A percentile compares a stretch with the other conserved stretches of the same genome.
phyloP scores from a whole-genome alignment of 768 basidiomycete species.

The Boletus pseudo-olivaceus region DNA sequence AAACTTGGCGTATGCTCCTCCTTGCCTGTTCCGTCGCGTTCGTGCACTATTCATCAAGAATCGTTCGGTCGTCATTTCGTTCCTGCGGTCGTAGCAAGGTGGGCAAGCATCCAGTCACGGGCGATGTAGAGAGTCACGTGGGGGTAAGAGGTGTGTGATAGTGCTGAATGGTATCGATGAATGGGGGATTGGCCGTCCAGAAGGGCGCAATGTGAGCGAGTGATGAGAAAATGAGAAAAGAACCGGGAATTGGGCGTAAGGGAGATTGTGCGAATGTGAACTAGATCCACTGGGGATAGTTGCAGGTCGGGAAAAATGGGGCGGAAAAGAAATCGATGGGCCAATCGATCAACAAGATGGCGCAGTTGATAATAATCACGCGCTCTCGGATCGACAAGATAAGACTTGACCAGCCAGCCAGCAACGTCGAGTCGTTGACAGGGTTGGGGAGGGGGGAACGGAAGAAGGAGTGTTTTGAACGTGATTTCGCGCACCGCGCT shows the following conservation, averaged over 20 bases:
- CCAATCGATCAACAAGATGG: slow-evolving; percentile 47
- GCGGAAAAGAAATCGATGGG: slow-evolving; percentile 28
- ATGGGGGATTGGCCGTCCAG: slow-evolving; percentile 25
- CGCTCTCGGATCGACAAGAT: slow-evolving; percentile 34
- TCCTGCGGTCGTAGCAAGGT: slow-evolving; percentile 32
- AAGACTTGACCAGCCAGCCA: slow-evolving; percentile 32
- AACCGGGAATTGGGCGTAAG: slow-evolving; percentile 16
- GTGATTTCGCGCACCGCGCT: slow-evolving; percentile 30
- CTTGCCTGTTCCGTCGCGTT: slow-evolving; percentile 29
- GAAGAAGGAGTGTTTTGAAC: slow-evolving; percentile 20
- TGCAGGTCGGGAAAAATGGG: slow-evolving; percentile 18
- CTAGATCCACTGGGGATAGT: slow-evolving; percentile 29
- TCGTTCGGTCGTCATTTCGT: slow-evolving; percentile 33
- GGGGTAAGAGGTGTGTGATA: slow-evolving; percentile 14
- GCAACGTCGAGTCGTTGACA: slow-evolving; percentile 38
- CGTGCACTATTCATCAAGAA: slow-evolving; percentile 37
- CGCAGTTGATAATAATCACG: slow-evolving; percentile 29
- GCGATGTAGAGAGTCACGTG: slow-evolving; percentile 13
- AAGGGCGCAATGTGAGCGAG: slow-evolving; percentile 19
- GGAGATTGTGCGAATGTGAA: slow-evolving; percentile 25
- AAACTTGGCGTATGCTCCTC: slow-evolving; percentile 20
- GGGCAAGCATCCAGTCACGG: slow-evolving; percentile 18
- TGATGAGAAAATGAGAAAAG: slow-evolving; percentile 19
- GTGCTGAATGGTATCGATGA: slow-evolving; percentile 21
- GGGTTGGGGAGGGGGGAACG: slow-evolving; percentile 19